Base-by-base conservation (phyloP, 306 rosid species). In the Glycine latifolia region DNA sequence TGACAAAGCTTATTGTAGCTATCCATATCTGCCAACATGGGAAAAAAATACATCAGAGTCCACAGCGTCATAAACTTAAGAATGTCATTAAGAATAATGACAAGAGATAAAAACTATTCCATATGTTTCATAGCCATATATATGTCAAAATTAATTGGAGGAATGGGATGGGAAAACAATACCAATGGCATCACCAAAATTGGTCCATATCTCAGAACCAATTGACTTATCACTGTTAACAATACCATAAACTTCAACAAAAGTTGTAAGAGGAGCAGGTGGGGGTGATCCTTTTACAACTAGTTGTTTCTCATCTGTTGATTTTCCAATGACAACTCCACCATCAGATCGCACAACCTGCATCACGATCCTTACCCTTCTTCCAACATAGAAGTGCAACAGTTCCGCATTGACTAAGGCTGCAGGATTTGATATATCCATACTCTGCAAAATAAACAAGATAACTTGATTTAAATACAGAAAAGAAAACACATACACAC, bases 221-320 rank as follows among this genome's bases (percentile, higher is more conserved):
- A 95, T 91, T 73, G 93, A 93, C 73, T 85, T 91, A 16, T 95
- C 97, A 71, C 82, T 61, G 66, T 89, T 94, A 84, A 92, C 98
- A 81, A 90, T 79, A 13, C 99, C 99, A 77, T 93, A 79, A 80
- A 95, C 97, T 88, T 95, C 98, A 4, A 95, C 91, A 85, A 87
- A 95, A 55, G 11, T 92, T 48, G 93, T 85, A 63, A 80, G 93
- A 79, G 91, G 76, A 15, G 67, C 47, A 0, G 89, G 77, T 35
- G 96, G 90, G 17, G 87, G 80, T 56, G 83, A 69, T 71, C 97
- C 94, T 82, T 87, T 92, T 20, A 93, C 91, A 69, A 82, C 66
- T 44, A 95, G 35, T 81, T 93, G 91, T 60, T 82, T 85, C 56
- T 86, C 98, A 83, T 95, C 99, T 0, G 97, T 90, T 72, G 96